Base-by-base conservation (phyloP, 73 alveolate genomes). In the Stentor roeselii region DNA sequence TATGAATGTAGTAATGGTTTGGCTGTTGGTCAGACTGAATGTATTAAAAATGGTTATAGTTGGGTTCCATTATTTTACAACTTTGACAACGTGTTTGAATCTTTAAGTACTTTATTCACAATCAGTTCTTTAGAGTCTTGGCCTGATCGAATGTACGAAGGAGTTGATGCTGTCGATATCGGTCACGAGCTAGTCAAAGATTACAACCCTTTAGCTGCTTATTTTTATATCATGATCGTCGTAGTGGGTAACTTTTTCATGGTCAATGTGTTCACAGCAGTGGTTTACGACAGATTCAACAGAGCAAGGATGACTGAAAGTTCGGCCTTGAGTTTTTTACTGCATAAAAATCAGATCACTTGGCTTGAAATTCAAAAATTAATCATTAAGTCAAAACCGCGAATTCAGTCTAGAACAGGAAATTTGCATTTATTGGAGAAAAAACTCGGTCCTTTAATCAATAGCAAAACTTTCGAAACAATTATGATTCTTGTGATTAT, bases 91-190 rank as follows among this genome's bases (percentile, higher is more conserved):
- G 97, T 97, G 4, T 95, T 92, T 3, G 83, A 90, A 58, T 95
- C 98, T 3, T 84, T 97, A 92, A 60, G 95, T 3, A 92, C 98
- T 38, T 86, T 97, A 30, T 96, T 96, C 86, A 94, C 92, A 3
- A 85, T 97, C 76, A 82, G 97, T 39, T 87, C 97, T 58, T 91
- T 89, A 39, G 99, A 97, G 89, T 97, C 95, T 30, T 97, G 99
- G 99, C 98, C 98, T 40, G 95, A 90, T 40, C 67, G 87, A 4
- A 93, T 94, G 98, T 86, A 93, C 86, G 85, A 83, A 50, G 92
- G 87, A 76, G 75, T 90, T 21, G 95, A 92, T 88, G 88, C 92
- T 3, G 82, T 82, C 39, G 91, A 60, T 3, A 50, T 85, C 4
- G 91, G 82, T 75, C 38, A 34, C 3, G 90, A 39, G 3, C 82